phyloP scores from a whole-genome alignment of 495 filamentous ascomycete species.

The Aspergillus panamensis region DNA sequence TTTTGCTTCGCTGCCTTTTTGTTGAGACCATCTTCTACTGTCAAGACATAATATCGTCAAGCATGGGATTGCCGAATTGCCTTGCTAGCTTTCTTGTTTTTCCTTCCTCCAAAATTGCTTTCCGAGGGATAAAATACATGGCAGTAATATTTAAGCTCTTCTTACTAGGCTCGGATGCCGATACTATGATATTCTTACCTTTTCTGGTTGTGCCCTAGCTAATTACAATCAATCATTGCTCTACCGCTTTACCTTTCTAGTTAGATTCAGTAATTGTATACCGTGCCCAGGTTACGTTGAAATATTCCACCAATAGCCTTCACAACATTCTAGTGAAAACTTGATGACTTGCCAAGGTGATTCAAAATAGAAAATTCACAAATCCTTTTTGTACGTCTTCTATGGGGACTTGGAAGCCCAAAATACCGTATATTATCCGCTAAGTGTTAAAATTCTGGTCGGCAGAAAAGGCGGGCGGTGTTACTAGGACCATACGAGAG shows the following conservation, averaged over 20 bases:
- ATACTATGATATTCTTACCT: neutral
- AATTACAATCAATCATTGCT: neutral
- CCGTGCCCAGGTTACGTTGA: neutral
- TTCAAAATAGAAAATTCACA: neutral
- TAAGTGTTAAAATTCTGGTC: neutral
- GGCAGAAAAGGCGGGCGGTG: neutral
- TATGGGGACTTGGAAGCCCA: neutral
- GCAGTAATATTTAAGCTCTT: neutral
- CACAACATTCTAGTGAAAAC: no score
- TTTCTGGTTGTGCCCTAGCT: neutral
- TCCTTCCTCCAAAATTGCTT: neutral
- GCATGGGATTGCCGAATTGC: neutral
- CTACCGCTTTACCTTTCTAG: neutral
- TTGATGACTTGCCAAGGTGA: neutral
- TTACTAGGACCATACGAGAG: neutral
- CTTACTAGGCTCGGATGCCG: neutral
- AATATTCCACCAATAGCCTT: neutral
- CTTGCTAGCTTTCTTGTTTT: neutral
- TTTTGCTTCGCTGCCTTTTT: slow-evolving; percentile 36
- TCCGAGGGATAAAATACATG: neutral
- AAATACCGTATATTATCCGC: no score
- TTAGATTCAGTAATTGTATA: neutral
- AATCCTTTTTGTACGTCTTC: neutral
- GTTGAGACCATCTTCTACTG: slow-evolving; percentile 3
- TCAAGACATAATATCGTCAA: slow-evolving; percentile 10